These are phyloP conservation scores for Trichocomaceae sp. DNA, from an alignment of 2,329 filamentous ascomycete genomes.

Conservation along the genomic window DNA sequence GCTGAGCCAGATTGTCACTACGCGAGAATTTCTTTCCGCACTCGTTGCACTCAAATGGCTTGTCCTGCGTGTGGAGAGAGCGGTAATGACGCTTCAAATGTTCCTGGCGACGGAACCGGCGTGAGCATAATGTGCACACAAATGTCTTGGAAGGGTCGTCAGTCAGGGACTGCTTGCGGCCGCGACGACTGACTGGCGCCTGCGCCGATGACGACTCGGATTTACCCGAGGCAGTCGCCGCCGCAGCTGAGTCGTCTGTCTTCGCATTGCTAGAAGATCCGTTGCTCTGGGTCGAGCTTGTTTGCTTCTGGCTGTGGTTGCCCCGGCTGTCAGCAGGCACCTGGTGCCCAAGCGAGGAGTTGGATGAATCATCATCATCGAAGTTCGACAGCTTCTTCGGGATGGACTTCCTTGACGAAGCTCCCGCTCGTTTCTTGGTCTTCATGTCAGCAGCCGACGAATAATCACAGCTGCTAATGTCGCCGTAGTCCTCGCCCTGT, in stretches of 20 bases:
- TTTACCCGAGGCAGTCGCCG: constrained; percentile 36
- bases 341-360: constrained; percentile 25
- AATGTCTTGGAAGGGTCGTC: constrained; percentile 99
- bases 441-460: constrained; percentile 31
- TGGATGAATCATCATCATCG: constrained; percentile 25
- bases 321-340: constrained; percentile 23
- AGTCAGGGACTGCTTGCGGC: constrained; percentile 95
- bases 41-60: constrained; percentile 95
- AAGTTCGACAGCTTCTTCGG: constrained; percentile 25
- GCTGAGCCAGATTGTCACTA: constrained; percentile 94
- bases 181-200: constrained; percentile 62
- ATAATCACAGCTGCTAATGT: constrained; percentile 10
- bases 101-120: constrained; percentile 95
- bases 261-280: constrained; percentile 37
- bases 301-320: constrained; percentile 32
- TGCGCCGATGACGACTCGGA: constrained; percentile 10
- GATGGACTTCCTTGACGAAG: constrained; percentile 29
- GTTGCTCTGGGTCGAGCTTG: constrained; percentile 34
- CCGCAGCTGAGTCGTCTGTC: constrained; percentile 42
- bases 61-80: constrained; percentile 95
- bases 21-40: constrained; percentile 99
- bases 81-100: constrained; percentile 98
- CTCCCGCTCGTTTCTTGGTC: constrained; percentile 41
- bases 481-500: constrained; percentile 32
- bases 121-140: constrained; percentile 91